Percentiles rank a stretch among this genome's conserved stretches.
phyloP scores from a whole-genome alignment of 2,329 filamentous ascomycete genomes.

The Leptographium flavum region DNA sequence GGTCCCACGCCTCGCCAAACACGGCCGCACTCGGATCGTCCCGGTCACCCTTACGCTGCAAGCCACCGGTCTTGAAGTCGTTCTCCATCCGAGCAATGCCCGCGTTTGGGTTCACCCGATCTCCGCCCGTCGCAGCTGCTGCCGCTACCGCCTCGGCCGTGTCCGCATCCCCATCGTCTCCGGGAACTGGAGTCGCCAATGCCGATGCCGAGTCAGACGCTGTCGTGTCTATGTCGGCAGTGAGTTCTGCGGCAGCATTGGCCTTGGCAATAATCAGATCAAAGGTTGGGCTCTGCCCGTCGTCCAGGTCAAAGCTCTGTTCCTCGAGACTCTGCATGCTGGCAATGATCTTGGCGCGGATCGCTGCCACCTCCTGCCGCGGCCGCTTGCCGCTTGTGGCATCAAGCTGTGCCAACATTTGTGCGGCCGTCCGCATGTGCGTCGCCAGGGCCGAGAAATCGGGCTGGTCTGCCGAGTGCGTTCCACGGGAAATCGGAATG shows the following conservation, averaged over 20 bases:
- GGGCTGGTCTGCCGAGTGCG: constrained; percentile 48
- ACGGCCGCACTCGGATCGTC: constrained; percentile 77
- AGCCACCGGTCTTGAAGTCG: constrained; percentile 72
- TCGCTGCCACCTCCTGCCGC: constrained; percentile 66
- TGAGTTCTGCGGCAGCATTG: constrained; percentile 20
- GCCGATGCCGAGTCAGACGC: not conserved
- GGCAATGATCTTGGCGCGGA: constrained; percentile 74
- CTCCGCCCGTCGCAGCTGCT: constrained; percentile 25
- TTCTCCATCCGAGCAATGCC: constrained; percentile 80
- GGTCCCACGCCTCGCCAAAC: constrained; percentile 75
- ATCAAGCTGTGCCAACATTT: constrained; percentile 76
- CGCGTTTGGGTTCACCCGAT: constrained; percentile 49
- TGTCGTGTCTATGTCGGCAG: not conserved
- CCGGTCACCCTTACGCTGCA: constrained; percentile 66
- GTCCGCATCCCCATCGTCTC: constrained; percentile 1
- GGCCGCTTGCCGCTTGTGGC: constrained; percentile 68
- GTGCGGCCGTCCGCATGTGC: constrained; percentile 75
- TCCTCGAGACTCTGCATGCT: constrained; percentile 83
- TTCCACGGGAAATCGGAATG: constrained; percentile 32
- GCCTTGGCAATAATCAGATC: constrained; percentile 68
- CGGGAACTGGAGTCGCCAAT: not conserved
- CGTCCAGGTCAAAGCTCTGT: constrained; percentile 66
- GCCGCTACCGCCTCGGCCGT: constrained; percentile 12
- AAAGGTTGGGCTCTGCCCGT: constrained; percentile 59
- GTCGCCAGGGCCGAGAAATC: constrained; percentile 74